These are phyloP conservation scores for Wickerhamia fluorescens DNA, from an alignment of 805 yeast species.

Conservation along the genomic window DNA sequence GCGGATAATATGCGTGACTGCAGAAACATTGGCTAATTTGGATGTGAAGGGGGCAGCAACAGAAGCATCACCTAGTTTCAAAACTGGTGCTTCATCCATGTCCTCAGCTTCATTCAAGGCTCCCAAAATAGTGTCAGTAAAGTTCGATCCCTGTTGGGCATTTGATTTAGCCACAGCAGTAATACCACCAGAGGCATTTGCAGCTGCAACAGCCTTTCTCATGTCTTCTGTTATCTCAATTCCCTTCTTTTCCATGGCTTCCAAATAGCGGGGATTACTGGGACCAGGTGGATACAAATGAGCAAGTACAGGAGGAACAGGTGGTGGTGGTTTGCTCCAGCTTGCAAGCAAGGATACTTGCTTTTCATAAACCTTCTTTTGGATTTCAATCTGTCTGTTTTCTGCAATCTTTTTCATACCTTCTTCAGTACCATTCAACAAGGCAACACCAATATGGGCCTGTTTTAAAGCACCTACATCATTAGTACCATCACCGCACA, in stretches of 20 bases:
- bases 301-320: conserved; percentile 81
- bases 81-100: conserved; percentile 85
- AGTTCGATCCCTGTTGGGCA: conserved; percentile 10
- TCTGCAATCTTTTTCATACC: conserved; percentile 86
- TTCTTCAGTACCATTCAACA: conserved; percentile 93
- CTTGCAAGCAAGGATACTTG: conserved; percentile 71
- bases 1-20: conserved; percentile 89
- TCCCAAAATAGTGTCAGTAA: conserved; percentile 60
- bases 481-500: conserved; percentile 99
- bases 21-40: conserved; percentile 81
- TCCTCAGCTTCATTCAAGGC: conserved; percentile 46
- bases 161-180: conserved; percentile 21
- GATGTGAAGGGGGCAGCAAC: conserved; percentile 99
- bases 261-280: conserved; percentile 76
- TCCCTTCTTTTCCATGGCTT: conserved; percentile 81
- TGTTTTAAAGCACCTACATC: conserved; percentile 99
- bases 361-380: conserved; percentile 67
- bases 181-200: conserved; percentile 28
- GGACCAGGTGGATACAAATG: conserved; percentile 97
- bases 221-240: conserved; percentile 71
- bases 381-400: conserved; percentile 58
- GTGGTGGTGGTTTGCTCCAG: conserved; percentile 82
- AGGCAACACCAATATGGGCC: conserved; percentile 97
- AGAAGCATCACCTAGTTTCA: conserved; percentile 96
- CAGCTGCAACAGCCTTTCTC: conserved; percentile 50